Evolutionary conservation across 2,329 filamentous ascomycete species (phyloP).

Genomic region (Neurospora sp.): DNA sequence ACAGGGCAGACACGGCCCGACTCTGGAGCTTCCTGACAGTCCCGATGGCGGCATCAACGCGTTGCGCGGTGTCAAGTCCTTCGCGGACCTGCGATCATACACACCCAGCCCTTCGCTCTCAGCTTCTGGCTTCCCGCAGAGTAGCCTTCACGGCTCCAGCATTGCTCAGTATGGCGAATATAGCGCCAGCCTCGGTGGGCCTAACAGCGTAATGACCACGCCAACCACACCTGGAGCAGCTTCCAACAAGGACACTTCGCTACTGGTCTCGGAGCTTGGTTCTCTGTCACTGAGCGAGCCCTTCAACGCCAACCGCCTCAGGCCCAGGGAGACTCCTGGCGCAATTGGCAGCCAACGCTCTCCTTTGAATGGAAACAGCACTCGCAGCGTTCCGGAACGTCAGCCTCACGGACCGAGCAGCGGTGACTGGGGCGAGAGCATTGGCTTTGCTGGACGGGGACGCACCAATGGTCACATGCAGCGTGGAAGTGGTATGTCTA

Average conservation of each 20-base stretch:
- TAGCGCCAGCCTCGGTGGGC: constrained; percentile 24
- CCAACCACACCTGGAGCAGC: constrained; percentile 27
- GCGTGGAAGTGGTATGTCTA: constrained; percentile 49
- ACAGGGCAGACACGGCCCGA: constrained; percentile 52
- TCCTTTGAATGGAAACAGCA: constrained; percentile 33
- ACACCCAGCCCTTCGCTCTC: constrained; percentile 89
- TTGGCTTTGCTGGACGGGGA: constrained; percentile 42
- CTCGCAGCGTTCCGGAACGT: constrained; percentile 43
- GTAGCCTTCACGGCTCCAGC: constrained; percentile 20
- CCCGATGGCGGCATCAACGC: constrained; percentile 64
- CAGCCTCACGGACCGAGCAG: constrained; percentile 56
- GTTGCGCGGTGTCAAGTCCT: constrained; percentile 88
- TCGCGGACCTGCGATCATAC: constrained; percentile 88
- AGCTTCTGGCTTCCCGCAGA: constrained; percentile 61
- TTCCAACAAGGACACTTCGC: constrained; percentile 20
- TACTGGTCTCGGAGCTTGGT: constrained; percentile 38
- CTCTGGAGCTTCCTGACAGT: constrained; percentile 81
- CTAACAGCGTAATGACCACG: constrained; percentile 25
- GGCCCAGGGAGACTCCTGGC: constrained; percentile 41
- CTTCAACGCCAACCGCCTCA: constrained; percentile 32
- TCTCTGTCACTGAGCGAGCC: constrained; percentile 42
- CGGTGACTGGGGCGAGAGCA: constrained; percentile 42
- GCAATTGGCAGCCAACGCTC: constrained; percentile 58
- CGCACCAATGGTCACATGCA: constrained; percentile 52
- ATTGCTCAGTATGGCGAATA: constrained; percentile 37